Base-by-base conservation (phyloP, 164 flowering plant species). In the Magnolia changhungtana region DNA sequence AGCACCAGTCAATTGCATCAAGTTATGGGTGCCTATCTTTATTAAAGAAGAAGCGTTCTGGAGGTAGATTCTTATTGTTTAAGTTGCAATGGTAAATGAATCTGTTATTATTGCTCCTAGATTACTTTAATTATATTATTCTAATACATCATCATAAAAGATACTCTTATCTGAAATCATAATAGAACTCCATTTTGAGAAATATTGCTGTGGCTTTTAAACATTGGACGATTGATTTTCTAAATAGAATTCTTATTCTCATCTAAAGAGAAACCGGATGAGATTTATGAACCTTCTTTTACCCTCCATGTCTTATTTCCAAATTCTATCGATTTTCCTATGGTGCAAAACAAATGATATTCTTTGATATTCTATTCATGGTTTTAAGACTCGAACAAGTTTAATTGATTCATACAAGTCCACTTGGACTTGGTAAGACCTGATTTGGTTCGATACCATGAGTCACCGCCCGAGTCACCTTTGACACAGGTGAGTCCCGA, bases 11-110 rank as follows among this genome's bases (percentile, higher is more conserved):
- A 51, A 55, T 71, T 76, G 77, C 97, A 70, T 82, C 64, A 9
- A 55, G 16, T 76, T 87, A 85, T 85, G 97, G 94, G 20, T 90
- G 90, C 80, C 78, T 91, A 4, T 84, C 95, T 72, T 80, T 87
- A 50, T 77, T 90, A 80, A 95, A 91, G 86, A 91, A 85, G 79
- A 88, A 78, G 81, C 90, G 83, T 1, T 73, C 87, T 80, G 88
- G 89, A 72, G 96, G 99, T 95, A 90, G 73, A 66, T 16, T 61
- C 69, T 75, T 58, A n/a, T 20, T 58, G 7, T 13, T 63, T 20
- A 37, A 51, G 1, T 45, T 74, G 11, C 20, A 2, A 55, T 16
- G 24, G 69, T 21, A 5, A 37, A 37, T 37, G 45, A 21, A 21
- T 21, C 20, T 69, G 50, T 69, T 69, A 27, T 69, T 18, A 37